Percentiles rank a stretch among this genome's conserved stretches.
These are phyloP conservation scores for Cladophialophora psammophila DNA, from an alignment of 2,329 filamentous ascomycete species.

Conservation along the genomic window DNA sequence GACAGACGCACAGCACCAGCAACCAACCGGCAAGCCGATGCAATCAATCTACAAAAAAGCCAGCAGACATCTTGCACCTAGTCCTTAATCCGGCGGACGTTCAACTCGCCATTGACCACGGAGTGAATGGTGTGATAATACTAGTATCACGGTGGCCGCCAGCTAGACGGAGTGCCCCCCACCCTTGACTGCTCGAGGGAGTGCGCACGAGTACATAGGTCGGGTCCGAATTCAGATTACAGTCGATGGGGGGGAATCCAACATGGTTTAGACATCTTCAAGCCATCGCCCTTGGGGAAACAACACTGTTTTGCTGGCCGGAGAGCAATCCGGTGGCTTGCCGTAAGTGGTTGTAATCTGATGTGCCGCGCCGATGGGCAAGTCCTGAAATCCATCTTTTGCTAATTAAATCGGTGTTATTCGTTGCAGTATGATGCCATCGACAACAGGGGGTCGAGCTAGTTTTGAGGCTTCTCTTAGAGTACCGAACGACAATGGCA, in stretches of 20 bases:
- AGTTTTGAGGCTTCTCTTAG: slow-evolving; percentile 37
- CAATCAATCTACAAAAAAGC: too few species aligned
- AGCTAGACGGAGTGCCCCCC: slow-evolving; percentile 33
- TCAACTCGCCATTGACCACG: slow-evolving; percentile 29
- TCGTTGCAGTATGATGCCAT: slow-evolving; percentile 34
- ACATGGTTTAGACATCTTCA: slow-evolving; percentile 48
- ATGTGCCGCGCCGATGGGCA: too few species aligned
- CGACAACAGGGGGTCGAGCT: slow-evolving; percentile 39
- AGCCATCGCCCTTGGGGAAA: slow-evolving; percentile 48
- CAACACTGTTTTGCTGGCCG: slow-evolving; percentile 45
- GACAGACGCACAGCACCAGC: neutral
- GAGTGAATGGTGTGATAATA: slow-evolving; percentile 31
- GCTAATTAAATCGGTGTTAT: neutral
- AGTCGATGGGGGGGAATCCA: slow-evolving; percentile 46
- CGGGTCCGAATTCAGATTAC: slow-evolving; percentile 21
- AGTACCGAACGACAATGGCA: slow-evolving; percentile 40
- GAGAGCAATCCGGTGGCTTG: slow-evolving; percentile 46
- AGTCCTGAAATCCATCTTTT: neutral
- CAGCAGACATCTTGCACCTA: neutral
- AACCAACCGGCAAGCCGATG: too few species aligned
- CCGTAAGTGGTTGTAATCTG: neutral
- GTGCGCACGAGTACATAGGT: slow-evolving; percentile 38
- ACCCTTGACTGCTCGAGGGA: slow-evolving; percentile 32
- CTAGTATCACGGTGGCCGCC: slow-evolving; percentile 33
- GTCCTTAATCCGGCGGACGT: slow-evolving; percentile 31